These are phyloP conservation scores for Aegilops bicornis DNA, from an alignment of 176 grass and related monocot genomes.

Conservation along the genomic window DNA sequence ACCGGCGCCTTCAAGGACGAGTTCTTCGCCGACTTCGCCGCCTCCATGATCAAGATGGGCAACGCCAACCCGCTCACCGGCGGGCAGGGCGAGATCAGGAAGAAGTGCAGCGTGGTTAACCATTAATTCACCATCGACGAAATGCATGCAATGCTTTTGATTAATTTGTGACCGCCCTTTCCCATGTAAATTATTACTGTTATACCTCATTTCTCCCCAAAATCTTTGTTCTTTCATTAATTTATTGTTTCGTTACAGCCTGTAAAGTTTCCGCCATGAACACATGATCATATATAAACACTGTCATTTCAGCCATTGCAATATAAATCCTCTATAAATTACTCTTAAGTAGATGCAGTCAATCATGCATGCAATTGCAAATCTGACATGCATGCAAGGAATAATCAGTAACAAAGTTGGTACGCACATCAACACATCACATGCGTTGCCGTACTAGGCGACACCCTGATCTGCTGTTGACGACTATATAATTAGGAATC, in stretches of 20 bases:
- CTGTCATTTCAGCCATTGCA: background rate
- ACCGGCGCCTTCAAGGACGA: slow-evolving; percentile 21
- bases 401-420: background rate
- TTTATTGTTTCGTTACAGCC: slow-evolving; percentile 42
- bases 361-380: background rate
- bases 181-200: slow-evolving; percentile 1
- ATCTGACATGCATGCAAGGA: background rate
- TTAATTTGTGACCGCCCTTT: background rate
- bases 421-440: slow-evolving; percentile 23
- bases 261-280: slow-evolving; percentile 27
- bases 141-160: too few relatives aligned
- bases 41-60: slow-evolving; percentile 77
- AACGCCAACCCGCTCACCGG: slow-evolving; percentile 53
- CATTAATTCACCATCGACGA: background rate
- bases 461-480: background rate
- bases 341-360: background rate
- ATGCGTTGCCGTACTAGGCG: slow-evolving; percentile 17
- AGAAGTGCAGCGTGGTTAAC: slow-evolving; percentile 57
- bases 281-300: slow-evolving; percentile 23
- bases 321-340: background rate
- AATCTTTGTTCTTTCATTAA: background rate
- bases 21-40: slow-evolving; percentile 69
- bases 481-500: slow-evolving; percentile 19
- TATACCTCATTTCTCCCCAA: background rate
- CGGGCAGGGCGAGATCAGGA: slow-evolving; percentile 61